Evolutionary conservation across 192 early-diverging fungal genomes (phyloP).

Genomic region (Phlyctochytrium planicorne): DNA sequence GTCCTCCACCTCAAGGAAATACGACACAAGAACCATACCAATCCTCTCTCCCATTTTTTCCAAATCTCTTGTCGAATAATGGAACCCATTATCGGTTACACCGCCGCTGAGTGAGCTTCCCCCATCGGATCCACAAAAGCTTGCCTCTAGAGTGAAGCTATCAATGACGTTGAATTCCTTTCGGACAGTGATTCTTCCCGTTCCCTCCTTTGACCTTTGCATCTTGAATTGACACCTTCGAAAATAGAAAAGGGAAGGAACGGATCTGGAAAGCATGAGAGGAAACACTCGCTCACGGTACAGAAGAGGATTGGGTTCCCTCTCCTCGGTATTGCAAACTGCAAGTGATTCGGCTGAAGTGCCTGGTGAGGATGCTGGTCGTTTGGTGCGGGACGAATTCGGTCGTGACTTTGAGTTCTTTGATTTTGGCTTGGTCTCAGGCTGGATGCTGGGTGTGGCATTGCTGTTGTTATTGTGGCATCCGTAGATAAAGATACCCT

Average conservation of each 20-base stretch:
- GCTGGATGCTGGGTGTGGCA: neutral
- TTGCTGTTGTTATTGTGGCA: slow-evolving; percentile 18
- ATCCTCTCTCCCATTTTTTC: slow-evolving; percentile 31
- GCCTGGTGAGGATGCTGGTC: neutral
- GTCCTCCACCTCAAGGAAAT: slow-evolving; percentile 26
- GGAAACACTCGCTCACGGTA: slow-evolving; percentile 41
- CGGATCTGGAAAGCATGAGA: slow-evolving; percentile 21
- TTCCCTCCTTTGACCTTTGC: slow-evolving; percentile 36
- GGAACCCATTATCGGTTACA: slow-evolving; percentile 18
- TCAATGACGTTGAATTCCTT: slow-evolving; percentile 29
- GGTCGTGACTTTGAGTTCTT: neutral
- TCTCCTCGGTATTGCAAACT: neutral
- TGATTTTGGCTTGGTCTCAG: neutral
- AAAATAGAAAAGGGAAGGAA: slow-evolving; percentile 32
- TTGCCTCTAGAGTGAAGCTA: slow-evolving; percentile 44
- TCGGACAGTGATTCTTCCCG: slow-evolving; percentile 32
- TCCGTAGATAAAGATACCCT: slow-evolving; percentile 47
- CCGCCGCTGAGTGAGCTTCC: neutral
- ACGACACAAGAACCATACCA: slow-evolving; percentile 24
- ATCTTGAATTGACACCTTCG: slow-evolving; percentile 38
- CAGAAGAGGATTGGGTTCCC: neutral
- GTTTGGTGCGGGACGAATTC: no score
- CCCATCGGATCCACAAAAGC: slow-evolving; percentile 35
- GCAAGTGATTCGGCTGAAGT: neutral
- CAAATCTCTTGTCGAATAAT: slow-evolving; percentile 28